Evolutionary conservation across 768 basidiomycete genomes (phyloP).

Genomic region (Grammothele lineata): DNA sequence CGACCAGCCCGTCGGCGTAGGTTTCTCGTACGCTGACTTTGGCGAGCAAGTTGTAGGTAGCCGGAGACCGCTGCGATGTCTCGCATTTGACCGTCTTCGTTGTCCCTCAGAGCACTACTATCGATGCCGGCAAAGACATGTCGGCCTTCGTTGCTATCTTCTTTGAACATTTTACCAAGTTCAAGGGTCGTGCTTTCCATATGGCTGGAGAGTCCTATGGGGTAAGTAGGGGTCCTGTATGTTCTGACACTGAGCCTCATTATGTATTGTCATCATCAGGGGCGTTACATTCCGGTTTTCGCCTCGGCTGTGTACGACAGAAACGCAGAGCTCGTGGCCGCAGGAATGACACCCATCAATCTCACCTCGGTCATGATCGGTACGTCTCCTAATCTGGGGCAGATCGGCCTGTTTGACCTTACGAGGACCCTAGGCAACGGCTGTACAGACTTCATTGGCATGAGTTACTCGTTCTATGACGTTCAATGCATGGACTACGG

Average conservation of each 20-base stretch:
- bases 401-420: neutral
- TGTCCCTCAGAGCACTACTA: slow-evolving; percentile 41
- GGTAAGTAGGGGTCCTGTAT: too few species aligned
- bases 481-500: slow-evolving; percentile 38
- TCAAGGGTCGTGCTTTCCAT: slow-evolving; percentile 51
- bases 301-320: slow-evolving; percentile 45
- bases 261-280: slow-evolving; percentile 25
- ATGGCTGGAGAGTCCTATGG: slow-evolving; percentile 44
- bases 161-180: slow-evolving; percentile 65
- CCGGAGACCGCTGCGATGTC: too few species aligned
- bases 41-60: slow-evolving; percentile 42
- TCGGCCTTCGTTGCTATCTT: slow-evolving; percentile 66
- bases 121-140: slow-evolving; percentile 64
- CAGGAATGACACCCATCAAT: slow-evolving; percentile 46
- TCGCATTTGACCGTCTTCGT: too few species aligned
- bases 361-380: slow-evolving; percentile 45
- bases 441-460: slow-evolving; percentile 1
- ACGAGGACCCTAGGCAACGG: slow-evolving; percentile 12
- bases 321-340: slow-evolving; percentile 34
- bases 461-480: slow-evolving; percentile 36
- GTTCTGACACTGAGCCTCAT: neutral
- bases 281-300: slow-evolving; percentile 46
- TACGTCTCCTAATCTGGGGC: slow-evolving; percentile 9
- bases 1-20: slow-evolving; percentile 33
- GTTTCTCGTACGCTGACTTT: slow-evolving; percentile 43